Evolutionary conservation across 352 stramenopile species (phyloP), one percentile per base, ranked within the genome.

Genomic region (Pythium sp.): DNA sequence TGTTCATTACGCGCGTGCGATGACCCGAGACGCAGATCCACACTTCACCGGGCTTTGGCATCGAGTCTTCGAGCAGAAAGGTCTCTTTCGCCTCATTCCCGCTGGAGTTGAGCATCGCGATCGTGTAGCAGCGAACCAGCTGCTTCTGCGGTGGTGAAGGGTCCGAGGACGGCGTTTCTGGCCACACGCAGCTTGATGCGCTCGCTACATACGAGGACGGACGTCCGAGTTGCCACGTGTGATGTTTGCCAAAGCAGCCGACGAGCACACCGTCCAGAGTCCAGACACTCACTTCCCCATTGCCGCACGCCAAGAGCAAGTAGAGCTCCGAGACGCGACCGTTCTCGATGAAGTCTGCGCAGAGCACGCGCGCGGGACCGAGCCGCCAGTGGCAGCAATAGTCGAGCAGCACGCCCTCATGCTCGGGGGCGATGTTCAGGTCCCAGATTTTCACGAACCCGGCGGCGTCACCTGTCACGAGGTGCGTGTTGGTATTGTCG

Each of bases 11-110:
- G 62, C 82, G 71, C 28, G 77, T 73, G 4, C 83, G 81, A 58
- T 93, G 82, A 18, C 77, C 75, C 0, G 82, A 82, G 6, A 89
- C 67, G 38, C 83, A 90, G n/a, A 89, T 64, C 83, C 86, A 93
- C 3, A 93, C 83, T 67, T 93, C 86, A 0, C 83, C 83, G 5
- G 81, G 75, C 62, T 92, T 93, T 12, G 83, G 86, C 80, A 93
- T 91, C 18, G 78, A 81, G 59, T 93, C 86, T 70, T 93, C 83
- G 0, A 91, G 67, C 41, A 92, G 68, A 61, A 90, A 89, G 54
- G 76, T 82, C 54, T 90, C 82, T 32, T 77, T 68, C 2, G 55
- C 58, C 0, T 77, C 72, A 18, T 24, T 79, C 51, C 79, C 75
- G 30, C 61, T 73, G 1, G 60, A 67, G 8, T 81, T 86, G 5